Percentiles rank a stretch among this genome's conserved stretches.
Evolutionary conservation across 345 rosid species (phyloP).

Genomic region (Turritis glabra): DNA sequence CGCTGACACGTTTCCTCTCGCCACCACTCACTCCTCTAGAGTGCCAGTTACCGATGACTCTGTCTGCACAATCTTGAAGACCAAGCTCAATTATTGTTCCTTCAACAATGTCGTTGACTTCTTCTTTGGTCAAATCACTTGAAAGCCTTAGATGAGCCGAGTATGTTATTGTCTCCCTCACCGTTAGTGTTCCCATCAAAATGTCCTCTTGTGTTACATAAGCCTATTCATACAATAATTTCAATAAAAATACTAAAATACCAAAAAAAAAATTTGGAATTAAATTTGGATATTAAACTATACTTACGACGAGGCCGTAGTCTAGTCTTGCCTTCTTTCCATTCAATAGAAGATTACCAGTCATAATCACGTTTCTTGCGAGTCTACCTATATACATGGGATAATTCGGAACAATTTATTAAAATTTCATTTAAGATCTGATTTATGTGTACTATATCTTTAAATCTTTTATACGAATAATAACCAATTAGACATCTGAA

Average conservation of each 20-base stretch:
- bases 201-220: conserved; percentile 85
- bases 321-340: conserved; percentile 82
- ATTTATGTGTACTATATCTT: background rate
- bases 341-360: conserved; percentile 82
- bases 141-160: conserved; percentile 77
- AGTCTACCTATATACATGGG: conserved; percentile 68
- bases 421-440: background rate
- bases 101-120: conserved; percentile 61
- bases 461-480: background rate
- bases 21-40: conserved; percentile 91
- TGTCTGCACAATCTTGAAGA: conserved; percentile 73
- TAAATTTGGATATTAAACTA: background rate
- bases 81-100: conserved; percentile 76
- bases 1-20: conserved; percentile 80
- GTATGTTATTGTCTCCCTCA: conserved; percentile 81
- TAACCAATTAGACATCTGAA: background rate
- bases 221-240: conserved; percentile 24
- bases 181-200: conserved; percentile 84
- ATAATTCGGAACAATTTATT: background rate
- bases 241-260: background rate
- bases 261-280: no score
- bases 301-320: conserved; percentile 69
- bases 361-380: conserved; percentile 88
- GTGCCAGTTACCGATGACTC: conserved; percentile 78
- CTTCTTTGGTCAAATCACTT: conserved; percentile 45